Evolutionary conservation across 1,284 basidiomycete species (phyloP).

Genomic region (Tilletia walkeri): DNA sequence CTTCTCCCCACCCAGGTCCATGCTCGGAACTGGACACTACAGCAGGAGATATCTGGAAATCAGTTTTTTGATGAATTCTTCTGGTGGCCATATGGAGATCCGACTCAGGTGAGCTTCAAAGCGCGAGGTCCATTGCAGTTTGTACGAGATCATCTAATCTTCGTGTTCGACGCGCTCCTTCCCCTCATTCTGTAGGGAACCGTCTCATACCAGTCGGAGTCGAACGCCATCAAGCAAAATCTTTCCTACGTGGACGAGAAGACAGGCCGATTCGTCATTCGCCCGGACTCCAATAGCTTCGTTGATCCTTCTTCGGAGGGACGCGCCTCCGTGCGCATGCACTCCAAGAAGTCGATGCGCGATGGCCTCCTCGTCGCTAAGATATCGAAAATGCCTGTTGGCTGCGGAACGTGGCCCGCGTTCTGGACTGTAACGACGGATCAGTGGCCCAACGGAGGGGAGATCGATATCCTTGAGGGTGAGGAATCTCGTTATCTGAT

Average conservation of each 20-base stretch:
- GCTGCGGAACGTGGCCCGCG: conserved; percentile 50
- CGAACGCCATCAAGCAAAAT: conserved; percentile 7
- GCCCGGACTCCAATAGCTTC: conserved; percentile 25
- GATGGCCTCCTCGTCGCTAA: conserved; percentile 43
- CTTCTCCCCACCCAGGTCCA: neutral
- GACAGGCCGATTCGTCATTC: conserved; percentile 23
- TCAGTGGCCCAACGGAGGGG: conserved; percentile 45
- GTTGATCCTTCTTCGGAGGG: neutral
- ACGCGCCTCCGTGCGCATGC: conserved; percentile 34
- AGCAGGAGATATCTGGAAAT: neutral
- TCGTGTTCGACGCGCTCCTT: neutral
- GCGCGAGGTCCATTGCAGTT: no score
- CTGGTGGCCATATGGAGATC: conserved; percentile 10
- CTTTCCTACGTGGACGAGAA: conserved; percentile 1
- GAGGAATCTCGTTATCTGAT: neutral
- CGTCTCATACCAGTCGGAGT: conserved; percentile 3
- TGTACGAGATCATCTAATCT: neutral
- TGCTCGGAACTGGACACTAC: conserved; percentile 3
- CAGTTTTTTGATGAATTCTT: conserved; percentile 9
- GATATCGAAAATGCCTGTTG: conserved; percentile 42
- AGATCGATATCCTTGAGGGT: conserved; percentile 50
- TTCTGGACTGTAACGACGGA: conserved; percentile 40
- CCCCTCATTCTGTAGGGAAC: neutral
- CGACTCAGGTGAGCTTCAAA: neutral
- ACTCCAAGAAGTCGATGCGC: conserved; percentile 38